Base-by-base conservation (phyloP, 331 rosid species). In the Dryas integrifolia region DNA sequence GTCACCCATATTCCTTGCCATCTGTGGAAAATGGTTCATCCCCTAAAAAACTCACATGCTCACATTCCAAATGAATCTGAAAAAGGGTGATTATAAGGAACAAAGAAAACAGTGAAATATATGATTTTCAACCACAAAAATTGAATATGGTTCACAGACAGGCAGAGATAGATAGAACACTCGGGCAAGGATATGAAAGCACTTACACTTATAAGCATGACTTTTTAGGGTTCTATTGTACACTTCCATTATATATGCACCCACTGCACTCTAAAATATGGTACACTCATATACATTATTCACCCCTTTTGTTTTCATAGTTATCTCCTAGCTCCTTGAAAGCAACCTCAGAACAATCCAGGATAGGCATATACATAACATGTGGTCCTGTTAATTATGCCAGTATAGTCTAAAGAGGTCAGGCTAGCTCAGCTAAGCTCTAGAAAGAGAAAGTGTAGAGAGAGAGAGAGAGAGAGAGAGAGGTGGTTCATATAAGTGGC, bases 381-480 rank as follows among this genome's bases (percentile, higher is more conserved):
- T 79, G 98, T 86, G 97, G 93, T 83, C 97, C 97, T 85, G 24
- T 47, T 76, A 83, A 85, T 82, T 77, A 86, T 88, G 88, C 79
- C 79, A 75, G 80, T 55, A 30, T 30, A 30, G 35, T 30, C 69
- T 45, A 47, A 56, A 52, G 74, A 45, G 61, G 80, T 70, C 85
- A 50, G 69, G 63, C 70, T 38, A 18, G 9, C 52, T 63, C 49
- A 44, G 64, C 78, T 47, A 41, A 63, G 46, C 46, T 56, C 41
- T 7, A 58, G 45, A 70, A 40, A 24, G 66, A 58, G 56, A 72
- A 13, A 65, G 30, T 44, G 47, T 12, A 46, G 65, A 41, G 39
- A 55, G 4, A 65, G 40, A 74, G 26, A 39, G n/a, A 39, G n/a
- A 67, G 62, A 53, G 62, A 77, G 63, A 67, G 55, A 76, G 64